Base-by-base conservation (phyloP, 1,284 basidiomycete genomes). In the Papiliotrema laurentii region DNA sequence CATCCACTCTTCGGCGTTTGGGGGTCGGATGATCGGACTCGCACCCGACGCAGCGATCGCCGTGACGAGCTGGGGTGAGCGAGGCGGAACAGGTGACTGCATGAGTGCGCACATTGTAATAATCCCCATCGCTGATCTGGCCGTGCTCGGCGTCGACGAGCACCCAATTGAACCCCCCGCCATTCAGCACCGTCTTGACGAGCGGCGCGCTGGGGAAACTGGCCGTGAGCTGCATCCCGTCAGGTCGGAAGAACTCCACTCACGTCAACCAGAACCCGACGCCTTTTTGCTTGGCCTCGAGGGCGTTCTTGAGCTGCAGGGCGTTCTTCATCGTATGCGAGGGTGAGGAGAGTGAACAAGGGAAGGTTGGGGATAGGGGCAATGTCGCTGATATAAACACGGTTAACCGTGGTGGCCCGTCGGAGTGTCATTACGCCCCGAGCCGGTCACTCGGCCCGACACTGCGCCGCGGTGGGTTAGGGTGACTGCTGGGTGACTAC, bases 251-350 rank as follows among this genome's bases (percentile, higher is more conserved):
- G n/a, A 5, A 4, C 25, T 37, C 26, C 14, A 63, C 64, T 54
- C 49, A 69, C 25, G 82, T 84, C 31, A 85, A 70, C 83, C 84
- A 86, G n/a, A 80, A 80, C 5, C 85, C 84, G 53, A 86, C 82
- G 3, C 84, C 83, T n/a, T 81, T 76, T 53, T 76, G 77, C 48
- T 76, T 73, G 1, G 75, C 66, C 47, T 74, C 76, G 59, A 84
- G 76, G 4, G 77, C 74, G 43, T 74, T 75, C 43, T 79, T 65
- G 28, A 37, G 19, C 35, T 37, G 10, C 18, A 19, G 7, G 83
- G 77, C 42, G 30, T 42, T 40, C 21, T 25, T 26, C n/a, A n/a
- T n/a, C n/a, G n/a, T n/a, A n/a, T n/a, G n/a, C n/a, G 26, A 51
- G 44, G 36, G 43, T 55, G 18, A 19, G 50, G 47, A 31, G 19